Evolutionary conservation across 2,329 filamentous ascomycete species (phyloP).

Genomic region (Dendryphion nanum): DNA sequence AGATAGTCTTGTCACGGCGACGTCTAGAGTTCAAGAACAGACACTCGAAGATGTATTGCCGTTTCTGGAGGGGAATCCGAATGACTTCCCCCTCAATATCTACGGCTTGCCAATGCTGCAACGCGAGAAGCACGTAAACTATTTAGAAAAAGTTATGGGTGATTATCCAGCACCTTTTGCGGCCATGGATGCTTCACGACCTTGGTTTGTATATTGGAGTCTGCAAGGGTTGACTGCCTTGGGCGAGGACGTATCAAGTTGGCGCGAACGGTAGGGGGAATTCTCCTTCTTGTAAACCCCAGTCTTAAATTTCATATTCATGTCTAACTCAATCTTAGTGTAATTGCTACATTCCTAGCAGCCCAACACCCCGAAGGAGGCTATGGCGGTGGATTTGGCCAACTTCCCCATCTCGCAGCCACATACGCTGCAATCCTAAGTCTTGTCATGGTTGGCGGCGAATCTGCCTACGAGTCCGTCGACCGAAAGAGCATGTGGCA

Average conservation of each 20-base stretch:
- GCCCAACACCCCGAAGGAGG: conserved; percentile 83
- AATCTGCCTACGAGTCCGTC: conserved; percentile 70
- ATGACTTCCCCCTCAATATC: conserved; percentile 59
- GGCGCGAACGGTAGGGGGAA: conserved; percentile 60
- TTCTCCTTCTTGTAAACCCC: background rate
- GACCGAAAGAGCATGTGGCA: conserved; percentile 86
- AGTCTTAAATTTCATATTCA: background rate
- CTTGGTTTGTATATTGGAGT: conserved; percentile 95
- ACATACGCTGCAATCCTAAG: conserved; percentile 83
- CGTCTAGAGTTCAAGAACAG: conserved; percentile 65
- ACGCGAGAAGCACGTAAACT: conserved; percentile 59
- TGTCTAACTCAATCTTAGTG: conserved; percentile 35
- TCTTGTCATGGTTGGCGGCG: conserved; percentile 73
- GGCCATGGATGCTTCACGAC: conserved; percentile 78
- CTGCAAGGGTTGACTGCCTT: conserved; percentile 72
- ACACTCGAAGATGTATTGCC: conserved; percentile 69
- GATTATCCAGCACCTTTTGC: conserved; percentile 69
- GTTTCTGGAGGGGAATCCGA: conserved; percentile 58
- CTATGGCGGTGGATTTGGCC: conserved; percentile 91
- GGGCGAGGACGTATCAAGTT: conserved; percentile 67
- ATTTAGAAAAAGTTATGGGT: conserved; percentile 56
- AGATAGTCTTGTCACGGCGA: conserved; percentile 66
- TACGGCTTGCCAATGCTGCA: conserved; percentile 75
- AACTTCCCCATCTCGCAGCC: conserved; percentile 82
- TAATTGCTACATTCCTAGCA: conserved; percentile 71